Percentiles rank a stretch among this genome's conserved stretches.
These are phyloP conservation scores for Bipolaris zeicola DNA, from an alignment of 2,329 filamentous ascomycete genomes.

Conservation along the genomic window DNA sequence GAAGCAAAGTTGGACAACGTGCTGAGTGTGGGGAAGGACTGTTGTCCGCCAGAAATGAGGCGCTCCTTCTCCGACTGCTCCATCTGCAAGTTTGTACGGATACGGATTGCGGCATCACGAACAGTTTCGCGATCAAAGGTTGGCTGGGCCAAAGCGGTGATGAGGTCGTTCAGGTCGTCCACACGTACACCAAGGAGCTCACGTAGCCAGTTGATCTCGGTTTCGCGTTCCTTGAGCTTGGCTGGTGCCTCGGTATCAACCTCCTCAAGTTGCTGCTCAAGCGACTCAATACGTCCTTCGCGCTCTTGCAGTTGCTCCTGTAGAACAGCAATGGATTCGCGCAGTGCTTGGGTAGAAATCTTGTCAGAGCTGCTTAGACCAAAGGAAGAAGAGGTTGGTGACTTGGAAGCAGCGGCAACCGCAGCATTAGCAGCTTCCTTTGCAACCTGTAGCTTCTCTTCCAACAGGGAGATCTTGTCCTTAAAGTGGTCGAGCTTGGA, in stretches of 20 bases:
- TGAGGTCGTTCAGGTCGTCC: conserved; percentile 91
- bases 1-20: conserved; percentile 78
- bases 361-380: conserved; percentile 69
- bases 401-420: conserved; percentile 67
- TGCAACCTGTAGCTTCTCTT: conserved; percentile 89
- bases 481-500: conserved; percentile 85
- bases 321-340: conserved; percentile 93
- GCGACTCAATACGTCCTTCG: conserved; percentile 84
- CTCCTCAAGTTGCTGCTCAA: conserved; percentile 72
- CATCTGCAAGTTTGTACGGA: conserved; percentile 96
- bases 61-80: conserved; percentile 94
- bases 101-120: conserved; percentile 87
- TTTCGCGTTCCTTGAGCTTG: conserved; percentile 89
- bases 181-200: conserved; percentile 90
- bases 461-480: conserved; percentile 81
- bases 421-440: conserved; percentile 86
- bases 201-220: conserved; percentile 92
- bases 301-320: conserved; percentile 97
- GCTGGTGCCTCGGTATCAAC: conserved; percentile 76
- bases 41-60: conserved; percentile 67
- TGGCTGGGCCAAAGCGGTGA: conserved; percentile 75
- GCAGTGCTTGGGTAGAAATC: conserved; percentile 90
- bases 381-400: conserved; percentile 51
- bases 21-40: conserved; percentile 74
- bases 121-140: conserved; percentile 78